Conservation (phyloP, 192 early-diverging fungal genomes). For the Phlyctochytrium planicorne region DNA sequence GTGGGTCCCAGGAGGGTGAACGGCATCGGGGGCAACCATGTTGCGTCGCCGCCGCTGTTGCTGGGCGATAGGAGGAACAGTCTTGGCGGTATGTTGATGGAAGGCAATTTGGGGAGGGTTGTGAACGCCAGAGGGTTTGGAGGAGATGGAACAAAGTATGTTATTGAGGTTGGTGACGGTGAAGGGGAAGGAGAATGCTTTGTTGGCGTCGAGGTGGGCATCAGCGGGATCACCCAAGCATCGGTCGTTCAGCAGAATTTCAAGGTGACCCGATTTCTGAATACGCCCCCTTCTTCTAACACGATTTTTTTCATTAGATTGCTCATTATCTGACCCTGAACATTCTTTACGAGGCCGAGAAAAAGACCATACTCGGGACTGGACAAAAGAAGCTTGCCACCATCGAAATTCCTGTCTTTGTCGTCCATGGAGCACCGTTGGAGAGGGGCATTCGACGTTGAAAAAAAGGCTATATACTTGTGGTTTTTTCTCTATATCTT, state of each 20-base stretch:
- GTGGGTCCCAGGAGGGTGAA: neutral
- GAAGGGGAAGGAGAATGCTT: slow-evolving; percentile 1
- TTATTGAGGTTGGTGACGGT: slow-evolving; percentile 9
- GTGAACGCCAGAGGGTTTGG: neutral
- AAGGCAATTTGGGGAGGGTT: neutral
- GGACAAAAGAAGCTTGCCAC: neutral
- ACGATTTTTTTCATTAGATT: slow-evolving; percentile 4
- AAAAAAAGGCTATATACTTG: too few species aligned
- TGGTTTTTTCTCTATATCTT: too few species aligned
- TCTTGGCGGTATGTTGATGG: neutral
- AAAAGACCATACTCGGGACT: neutral
- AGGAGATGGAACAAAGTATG: neutral
- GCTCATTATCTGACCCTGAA: slow-evolving; percentile 5
- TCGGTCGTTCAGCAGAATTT: slow-evolving; percentile 9
- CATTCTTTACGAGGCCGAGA: slow-evolving; percentile 4
- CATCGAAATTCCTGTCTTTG: slow-evolving; percentile 3
- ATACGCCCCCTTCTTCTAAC: neutral
- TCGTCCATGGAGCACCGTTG: slow-evolving; percentile 1
- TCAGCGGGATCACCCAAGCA: neutral
- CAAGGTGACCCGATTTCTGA: neutral
- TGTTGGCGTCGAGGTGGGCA: slow-evolving; percentile 1
- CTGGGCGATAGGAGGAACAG: slow-evolving; percentile 7
- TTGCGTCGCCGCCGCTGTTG: slow-evolving; percentile 1
- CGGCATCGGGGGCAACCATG: slow-evolving; percentile 9
- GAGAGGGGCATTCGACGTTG: too few species aligned